Percentiles rank a stretch among this genome's conserved stretches.
Conservation (phyloP, 257 asterid genomes). For the Datura wrightii region DNA sequence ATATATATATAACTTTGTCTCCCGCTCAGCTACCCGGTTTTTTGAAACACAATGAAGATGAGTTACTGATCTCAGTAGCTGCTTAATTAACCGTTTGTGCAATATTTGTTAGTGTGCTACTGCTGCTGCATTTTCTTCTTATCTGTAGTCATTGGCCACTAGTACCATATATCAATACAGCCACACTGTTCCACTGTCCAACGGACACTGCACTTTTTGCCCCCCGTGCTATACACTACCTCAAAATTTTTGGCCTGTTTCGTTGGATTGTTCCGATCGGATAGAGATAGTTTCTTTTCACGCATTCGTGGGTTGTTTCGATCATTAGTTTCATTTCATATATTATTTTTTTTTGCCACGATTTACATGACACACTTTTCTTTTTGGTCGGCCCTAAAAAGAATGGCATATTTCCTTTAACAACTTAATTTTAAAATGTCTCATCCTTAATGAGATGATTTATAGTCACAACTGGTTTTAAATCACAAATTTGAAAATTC, state of each 20-base stretch:
- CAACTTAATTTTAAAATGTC: too few species aligned
- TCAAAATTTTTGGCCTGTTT: background rate
- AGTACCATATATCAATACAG: background rate
- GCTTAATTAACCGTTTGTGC: background rate
- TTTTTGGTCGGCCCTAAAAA: too few species aligned
- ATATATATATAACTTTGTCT: background rate
- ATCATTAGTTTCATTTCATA: background rate
- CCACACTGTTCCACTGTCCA: background rate
- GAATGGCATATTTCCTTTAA: too few species aligned
- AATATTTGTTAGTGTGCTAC: background rate
- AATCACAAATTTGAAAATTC: too few species aligned
- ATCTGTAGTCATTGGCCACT: background rate
- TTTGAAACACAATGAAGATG: background rate
- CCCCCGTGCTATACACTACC: background rate
- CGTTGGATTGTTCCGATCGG: background rate
- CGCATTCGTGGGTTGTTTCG: background rate
- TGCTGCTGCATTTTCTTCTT: slow-evolving; percentile 16
- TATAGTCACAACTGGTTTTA: too few species aligned
- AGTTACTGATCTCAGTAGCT: background rate
- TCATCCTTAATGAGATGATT: too few species aligned
- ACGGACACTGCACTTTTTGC: background rate
- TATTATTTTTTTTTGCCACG: too few species aligned
- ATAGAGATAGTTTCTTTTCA: background rate
- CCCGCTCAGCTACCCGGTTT: background rate
- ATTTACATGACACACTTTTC: too few species aligned